Percentiles rank a stretch among this genome's conserved stretches.
These are phyloP conservation scores for Leishmania arabica DNA, from an alignment of 208 protist genomes.

Conservation along the genomic window DNA sequence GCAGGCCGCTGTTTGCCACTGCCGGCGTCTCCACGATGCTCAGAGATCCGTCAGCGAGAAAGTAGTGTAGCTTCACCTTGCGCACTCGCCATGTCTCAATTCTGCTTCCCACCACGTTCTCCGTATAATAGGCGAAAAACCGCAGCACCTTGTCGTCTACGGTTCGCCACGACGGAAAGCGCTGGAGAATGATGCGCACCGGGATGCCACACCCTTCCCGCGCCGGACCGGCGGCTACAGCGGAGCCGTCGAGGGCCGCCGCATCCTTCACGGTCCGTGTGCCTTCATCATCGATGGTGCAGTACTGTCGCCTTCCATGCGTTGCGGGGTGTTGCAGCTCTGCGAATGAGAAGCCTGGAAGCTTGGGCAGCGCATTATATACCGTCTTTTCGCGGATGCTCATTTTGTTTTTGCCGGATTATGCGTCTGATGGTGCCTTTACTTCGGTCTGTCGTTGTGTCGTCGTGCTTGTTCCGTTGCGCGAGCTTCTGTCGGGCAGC, in stretches of 20 bases:
- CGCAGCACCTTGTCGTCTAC: conserved; percentile 95
- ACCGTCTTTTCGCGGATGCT: conserved; percentile 53
- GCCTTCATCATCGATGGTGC: conserved; percentile 54
- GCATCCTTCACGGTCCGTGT: conserved; percentile 44
- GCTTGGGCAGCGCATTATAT: conserved; percentile 88
- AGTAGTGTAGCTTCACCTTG: conserved; percentile 93
- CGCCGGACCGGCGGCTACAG: background rate
- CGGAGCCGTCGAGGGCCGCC: background rate
- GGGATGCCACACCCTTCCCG: conserved; percentile 65
- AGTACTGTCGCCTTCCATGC: conserved; percentile 49
- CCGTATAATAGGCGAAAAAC: conserved; percentile 96
- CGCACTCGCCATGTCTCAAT: conserved; percentile 90
- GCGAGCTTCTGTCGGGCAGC: background rate
- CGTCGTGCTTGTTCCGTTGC: background rate
- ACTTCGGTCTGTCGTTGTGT: too few species aligned
- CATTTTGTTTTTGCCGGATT: conserved; percentile 20
- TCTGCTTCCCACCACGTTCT: conserved; percentile 91
- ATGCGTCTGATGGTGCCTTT: background rate
- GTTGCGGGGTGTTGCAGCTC: conserved; percentile 67
- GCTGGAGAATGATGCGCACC: conserved; percentile 62
- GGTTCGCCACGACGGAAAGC: conserved; percentile 88
- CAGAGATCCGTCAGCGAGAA: conserved; percentile 94
- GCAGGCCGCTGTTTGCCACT: conserved; percentile 94
- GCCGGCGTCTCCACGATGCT: conserved; percentile 91
- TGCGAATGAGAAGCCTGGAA: conserved; percentile 79